phyloP scores from a whole-genome alignment of 371 early-diverging fungal genomes.

The Mucor saturninus region DNA sequence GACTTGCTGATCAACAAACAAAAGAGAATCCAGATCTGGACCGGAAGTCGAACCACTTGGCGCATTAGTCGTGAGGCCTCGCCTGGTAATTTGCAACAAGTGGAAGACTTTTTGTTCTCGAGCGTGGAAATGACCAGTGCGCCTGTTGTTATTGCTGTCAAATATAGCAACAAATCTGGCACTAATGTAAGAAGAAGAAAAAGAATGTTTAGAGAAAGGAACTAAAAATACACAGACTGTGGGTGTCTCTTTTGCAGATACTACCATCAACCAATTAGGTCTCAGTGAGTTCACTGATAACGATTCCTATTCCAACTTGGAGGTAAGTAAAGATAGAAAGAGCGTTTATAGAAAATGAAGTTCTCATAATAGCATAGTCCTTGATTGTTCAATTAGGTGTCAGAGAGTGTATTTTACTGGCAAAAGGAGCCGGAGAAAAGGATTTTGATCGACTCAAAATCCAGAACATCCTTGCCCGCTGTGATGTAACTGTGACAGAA shows the following conservation, averaged over 20 bases:
- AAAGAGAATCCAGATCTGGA: conserved; percentile 88
- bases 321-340: conserved; percentile 49
- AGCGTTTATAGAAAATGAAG: background rate
- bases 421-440: conserved; percentile 45
- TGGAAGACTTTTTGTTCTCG: conserved; percentile 89
- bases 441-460: conserved; percentile 77
- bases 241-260: conserved; percentile 89
- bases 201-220: background rate
- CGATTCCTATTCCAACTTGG: conserved; percentile 90
- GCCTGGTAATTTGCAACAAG: conserved; percentile 89
- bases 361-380: conserved; percentile 49
- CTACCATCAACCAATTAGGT: conserved; percentile 77
- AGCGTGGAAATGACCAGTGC: conserved; percentile 71
- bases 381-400: conserved; percentile 90
- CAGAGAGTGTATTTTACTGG: conserved; percentile 85
- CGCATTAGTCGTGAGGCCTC: conserved; percentile 71
- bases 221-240: conserved; percentile 55
- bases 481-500: conserved; percentile 77
- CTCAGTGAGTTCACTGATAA: conserved; percentile 91
- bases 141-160: conserved; percentile 85
- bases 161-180: conserved; percentile 60
- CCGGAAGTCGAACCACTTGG: conserved; percentile 58
- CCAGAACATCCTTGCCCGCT: conserved; percentile 69
- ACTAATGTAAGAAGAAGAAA: background rate
- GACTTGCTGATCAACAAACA: conserved; percentile 79